Conservation (phyloP, 164 flowering plant genomes). For the Amborella trichopoda region DNA sequence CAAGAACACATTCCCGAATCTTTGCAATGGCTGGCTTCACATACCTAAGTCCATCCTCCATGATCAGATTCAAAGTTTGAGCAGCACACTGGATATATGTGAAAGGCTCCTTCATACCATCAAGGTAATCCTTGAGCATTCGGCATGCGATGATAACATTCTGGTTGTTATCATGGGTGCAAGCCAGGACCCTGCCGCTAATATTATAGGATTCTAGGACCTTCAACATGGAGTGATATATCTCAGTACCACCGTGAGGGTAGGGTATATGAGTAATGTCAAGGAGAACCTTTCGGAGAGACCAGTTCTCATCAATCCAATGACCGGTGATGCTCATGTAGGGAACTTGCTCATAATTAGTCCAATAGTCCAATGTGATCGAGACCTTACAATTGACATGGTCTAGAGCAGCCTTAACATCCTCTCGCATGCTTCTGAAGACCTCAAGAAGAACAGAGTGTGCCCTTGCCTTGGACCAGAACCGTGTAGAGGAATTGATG, state of each 20-base stretch:
- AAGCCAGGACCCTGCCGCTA: conserved; percentile 55
- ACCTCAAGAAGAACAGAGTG: conserved; percentile 52
- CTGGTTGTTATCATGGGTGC: conserved; percentile 82
- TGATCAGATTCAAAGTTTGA: conserved; percentile 62
- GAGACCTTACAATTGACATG: conserved; percentile 65
- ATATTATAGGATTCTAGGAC: conserved; percentile 62
- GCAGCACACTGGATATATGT: conserved; percentile 91
- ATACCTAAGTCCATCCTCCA: conserved; percentile 69
- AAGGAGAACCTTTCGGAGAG: conserved; percentile 64
- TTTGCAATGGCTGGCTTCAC: conserved; percentile 52
- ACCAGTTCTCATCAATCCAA: conserved; percentile 94
- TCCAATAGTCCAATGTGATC: conserved; percentile 78
- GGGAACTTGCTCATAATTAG: conserved; percentile 61
- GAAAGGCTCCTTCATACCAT: conserved; percentile 58
- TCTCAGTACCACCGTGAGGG: conserved; percentile 55
- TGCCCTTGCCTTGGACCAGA: conserved; percentile 63
- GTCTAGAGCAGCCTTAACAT: conserved; percentile 41
- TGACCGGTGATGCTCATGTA: conserved; percentile 84
- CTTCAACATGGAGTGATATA: conserved; percentile 44
- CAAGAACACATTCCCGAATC: conserved; percentile 66
- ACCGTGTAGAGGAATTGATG: conserved; percentile 48
- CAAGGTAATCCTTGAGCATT: conserved; percentile 59
- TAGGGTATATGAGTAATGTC: conserved; percentile 70
- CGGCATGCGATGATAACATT: conserved; percentile 61
- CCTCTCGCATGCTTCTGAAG: conserved; percentile 73